Percentiles rank a stretch among this genome's conserved stretches.
Evolutionary conservation across 495 filamentous ascomycete species (phyloP).

Genomic region (Friedmanniomyces endolithicus): DNA sequence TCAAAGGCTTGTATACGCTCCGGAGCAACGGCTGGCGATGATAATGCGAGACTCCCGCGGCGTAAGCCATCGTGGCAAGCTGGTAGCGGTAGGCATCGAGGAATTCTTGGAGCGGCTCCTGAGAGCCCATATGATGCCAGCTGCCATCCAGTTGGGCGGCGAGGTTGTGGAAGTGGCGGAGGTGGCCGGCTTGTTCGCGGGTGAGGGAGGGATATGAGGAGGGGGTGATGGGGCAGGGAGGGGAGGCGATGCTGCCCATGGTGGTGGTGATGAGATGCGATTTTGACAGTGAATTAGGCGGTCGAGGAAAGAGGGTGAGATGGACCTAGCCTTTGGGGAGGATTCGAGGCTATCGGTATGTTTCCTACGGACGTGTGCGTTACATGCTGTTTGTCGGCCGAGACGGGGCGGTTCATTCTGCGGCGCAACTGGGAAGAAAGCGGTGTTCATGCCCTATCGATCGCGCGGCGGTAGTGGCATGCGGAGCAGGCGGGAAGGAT

Average conservation of each 20-base stretch:
- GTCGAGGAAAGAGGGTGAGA: no score
- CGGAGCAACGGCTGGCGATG: background rate
- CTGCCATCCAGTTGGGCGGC: conserved; percentile 25
- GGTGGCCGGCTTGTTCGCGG: conserved; percentile 27
- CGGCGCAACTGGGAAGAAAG: no score
- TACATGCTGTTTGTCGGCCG: no score
- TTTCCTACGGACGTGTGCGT: no score
- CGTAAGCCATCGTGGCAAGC: conserved; percentile 32
- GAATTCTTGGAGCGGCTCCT: conserved; percentile 30
- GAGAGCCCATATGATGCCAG: conserved; percentile 30
- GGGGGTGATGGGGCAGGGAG: background rate
- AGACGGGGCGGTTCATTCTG: no score
- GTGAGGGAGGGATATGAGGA: background rate
- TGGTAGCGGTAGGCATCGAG: conserved; percentile 32
- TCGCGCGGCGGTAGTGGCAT: no score
- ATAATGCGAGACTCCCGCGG: background rate
- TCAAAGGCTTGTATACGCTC: background rate
- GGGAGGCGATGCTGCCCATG: background rate
- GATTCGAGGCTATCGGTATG: no score
- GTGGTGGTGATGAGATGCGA: background rate
- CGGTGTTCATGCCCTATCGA: no score
- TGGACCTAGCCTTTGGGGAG: no score
- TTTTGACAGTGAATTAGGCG: no score
- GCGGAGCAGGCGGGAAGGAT: no score
- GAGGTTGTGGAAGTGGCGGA: conserved; percentile 34